phyloP scores from a whole-genome alignment of 2,329 filamentous ascomycete genomes.

The Tolypocladium guangdongense region DNA sequence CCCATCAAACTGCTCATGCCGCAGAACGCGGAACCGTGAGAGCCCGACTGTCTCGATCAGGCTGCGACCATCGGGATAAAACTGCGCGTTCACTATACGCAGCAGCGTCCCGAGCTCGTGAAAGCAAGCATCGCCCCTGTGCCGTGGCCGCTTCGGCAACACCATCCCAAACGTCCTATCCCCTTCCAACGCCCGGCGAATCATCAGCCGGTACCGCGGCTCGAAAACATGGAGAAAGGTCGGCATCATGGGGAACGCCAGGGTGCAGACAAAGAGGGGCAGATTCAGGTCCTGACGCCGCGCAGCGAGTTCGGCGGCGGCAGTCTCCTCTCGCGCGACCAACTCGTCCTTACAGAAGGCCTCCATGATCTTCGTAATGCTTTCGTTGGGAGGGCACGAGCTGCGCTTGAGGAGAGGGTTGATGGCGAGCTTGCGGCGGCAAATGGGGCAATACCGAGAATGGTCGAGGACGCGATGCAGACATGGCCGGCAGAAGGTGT shows the following conservation, averaged over 20 bases:
- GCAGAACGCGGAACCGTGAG: conserved; percentile 63
- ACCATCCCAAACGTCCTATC: conserved; percentile 79
- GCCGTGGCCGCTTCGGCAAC: conserved; percentile 47
- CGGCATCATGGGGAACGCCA: conserved; percentile 73
- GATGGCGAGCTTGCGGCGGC: conserved; percentile 52
- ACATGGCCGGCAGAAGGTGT: conserved; percentile 80
- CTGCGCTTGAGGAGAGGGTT: conserved; percentile 29
- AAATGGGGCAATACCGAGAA: conserved; percentile 69
- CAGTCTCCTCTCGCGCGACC: conserved; percentile 41
- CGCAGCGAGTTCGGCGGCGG: conserved; percentile 45
- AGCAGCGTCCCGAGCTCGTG: conserved; percentile 69
- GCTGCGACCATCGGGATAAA: conserved; percentile 70
- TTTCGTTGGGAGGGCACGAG: conserved; percentile 45
- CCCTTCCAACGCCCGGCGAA: conserved; percentile 63
- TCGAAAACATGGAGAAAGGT: conserved; percentile 90
- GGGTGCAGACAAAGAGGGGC: conserved; percentile 70
- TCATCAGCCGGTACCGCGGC: conserved; percentile 84
- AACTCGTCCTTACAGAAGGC: conserved; percentile 61
- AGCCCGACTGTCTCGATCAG: conserved; percentile 68
- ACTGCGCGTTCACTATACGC: conserved; percentile 61
- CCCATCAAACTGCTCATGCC: conserved; percentile 57
- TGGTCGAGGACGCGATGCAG: conserved; percentile 68
- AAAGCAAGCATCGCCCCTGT: conserved; percentile 34
- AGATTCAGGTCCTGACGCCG: conserved; percentile 47
- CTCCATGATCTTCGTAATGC: conserved; percentile 51